Evolutionary conservation across 345 rosid genomes (phyloP).

Genomic region (Cardamine occulta): DNA sequence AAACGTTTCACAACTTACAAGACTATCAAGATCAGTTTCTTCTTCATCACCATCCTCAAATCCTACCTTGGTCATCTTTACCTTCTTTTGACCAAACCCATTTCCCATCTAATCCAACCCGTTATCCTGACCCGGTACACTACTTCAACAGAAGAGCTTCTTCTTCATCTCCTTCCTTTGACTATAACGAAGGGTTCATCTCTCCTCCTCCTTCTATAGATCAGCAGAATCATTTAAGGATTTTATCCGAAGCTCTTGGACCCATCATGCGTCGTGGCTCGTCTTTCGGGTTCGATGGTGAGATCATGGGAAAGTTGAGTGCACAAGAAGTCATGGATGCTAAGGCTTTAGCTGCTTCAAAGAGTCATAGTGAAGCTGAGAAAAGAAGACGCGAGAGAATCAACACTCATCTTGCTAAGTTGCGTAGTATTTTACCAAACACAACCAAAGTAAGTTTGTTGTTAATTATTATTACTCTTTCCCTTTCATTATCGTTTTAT

Average conservation of each 20-base stretch:
- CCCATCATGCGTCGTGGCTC: conserved; percentile 67
- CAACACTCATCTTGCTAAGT: conserved; percentile 91
- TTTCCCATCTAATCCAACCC: conserved; percentile 47
- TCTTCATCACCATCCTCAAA: conserved; percentile 57
- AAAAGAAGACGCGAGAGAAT: conserved; percentile 94
- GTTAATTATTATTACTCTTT: neutral
- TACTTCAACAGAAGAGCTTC: conserved; percentile 71
- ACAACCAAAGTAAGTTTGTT: conserved; percentile 86
- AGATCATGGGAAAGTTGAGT: conserved; percentile 73
- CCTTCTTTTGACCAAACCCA: conserved; percentile 43
- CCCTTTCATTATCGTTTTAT: neutral
- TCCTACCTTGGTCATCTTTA: conserved; percentile 39
- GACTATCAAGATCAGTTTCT: conserved; percentile 68
- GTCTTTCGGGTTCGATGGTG: conserved; percentile 74
- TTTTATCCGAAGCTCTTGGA: conserved; percentile 81
- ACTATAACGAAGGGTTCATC: conserved; percentile 36
- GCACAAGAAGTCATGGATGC: conserved; percentile 98
- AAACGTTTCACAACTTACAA: conserved; percentile 62
- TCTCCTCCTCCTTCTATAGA: conserved; percentile 51
- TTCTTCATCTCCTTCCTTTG: conserved; percentile 36
- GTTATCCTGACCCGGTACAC: conserved; percentile 67
- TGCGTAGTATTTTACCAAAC: conserved; percentile 90
- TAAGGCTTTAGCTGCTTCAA: conserved; percentile 96
- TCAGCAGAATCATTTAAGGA: conserved; percentile 64
- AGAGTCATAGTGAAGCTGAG: conserved; percentile 98